phyloP scores from a whole-genome alignment of 352 stramenopile species.

The Globisporangium camurandrum region DNA sequence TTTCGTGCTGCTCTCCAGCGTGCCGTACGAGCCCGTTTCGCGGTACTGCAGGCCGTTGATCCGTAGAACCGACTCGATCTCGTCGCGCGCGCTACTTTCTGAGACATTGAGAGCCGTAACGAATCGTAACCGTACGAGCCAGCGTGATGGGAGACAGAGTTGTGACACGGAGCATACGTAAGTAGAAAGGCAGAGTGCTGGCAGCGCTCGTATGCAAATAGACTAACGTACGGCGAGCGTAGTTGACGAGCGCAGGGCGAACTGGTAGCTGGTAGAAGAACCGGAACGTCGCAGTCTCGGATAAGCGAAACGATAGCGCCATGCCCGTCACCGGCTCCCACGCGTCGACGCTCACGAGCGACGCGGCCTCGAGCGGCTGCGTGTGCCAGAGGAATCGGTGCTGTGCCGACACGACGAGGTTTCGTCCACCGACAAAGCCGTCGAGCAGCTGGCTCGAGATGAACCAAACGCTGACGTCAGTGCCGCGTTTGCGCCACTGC shows the following conservation, averaged over 20 bases:
- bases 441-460: constrained; percentile 55
- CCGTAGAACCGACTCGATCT: constrained; percentile 53
- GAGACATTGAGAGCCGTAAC: background rate
- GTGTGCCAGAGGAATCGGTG: constrained; percentile 62
- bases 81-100: constrained; percentile 46
- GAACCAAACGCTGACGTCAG: constrained; percentile 39
- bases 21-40: constrained; percentile 62
- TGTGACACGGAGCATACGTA: too few relatives aligned
- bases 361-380: constrained; percentile 37
- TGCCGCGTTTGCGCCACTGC: constrained; percentile 66
- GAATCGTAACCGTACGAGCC: too few relatives aligned
- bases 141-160: constrained; percentile 13
- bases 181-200: too few relatives aligned
- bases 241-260: constrained; percentile 42
- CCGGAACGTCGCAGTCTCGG: constrained; percentile 34
- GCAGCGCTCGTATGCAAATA: too few relatives aligned
- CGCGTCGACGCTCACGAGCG: constrained; percentile 31
- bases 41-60: constrained; percentile 61
- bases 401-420: constrained; percentile 53
- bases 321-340: constrained; percentile 60
- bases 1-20: constrained; percentile 43
- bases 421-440: constrained; percentile 56
- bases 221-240: constrained; percentile 43
- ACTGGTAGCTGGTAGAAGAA: constrained; percentile 76
- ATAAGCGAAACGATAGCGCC: constrained; percentile 37